Evolutionary conservation across 345 rosid species (phyloP).

Genomic region (Eucalyptus fibrosa): DNA sequence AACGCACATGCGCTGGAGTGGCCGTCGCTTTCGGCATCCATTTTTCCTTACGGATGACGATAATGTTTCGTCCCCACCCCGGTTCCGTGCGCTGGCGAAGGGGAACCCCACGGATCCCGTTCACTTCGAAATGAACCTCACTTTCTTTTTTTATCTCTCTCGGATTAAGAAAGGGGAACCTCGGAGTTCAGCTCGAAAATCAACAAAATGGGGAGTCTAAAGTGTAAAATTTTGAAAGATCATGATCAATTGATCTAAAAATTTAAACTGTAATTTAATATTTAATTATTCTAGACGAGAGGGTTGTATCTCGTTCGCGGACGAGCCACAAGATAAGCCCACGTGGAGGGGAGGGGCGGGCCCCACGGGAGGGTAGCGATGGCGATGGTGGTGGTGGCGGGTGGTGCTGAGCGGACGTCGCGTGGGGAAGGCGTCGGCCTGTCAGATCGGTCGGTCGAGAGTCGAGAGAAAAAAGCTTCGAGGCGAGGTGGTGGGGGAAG

Average conservation of each 20-base stretch:
- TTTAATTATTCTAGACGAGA: too few species aligned
- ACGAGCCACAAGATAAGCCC: neutral
- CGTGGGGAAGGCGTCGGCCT: neutral
- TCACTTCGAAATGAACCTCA: neutral
- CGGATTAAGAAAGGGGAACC: neutral
- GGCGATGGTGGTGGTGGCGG: neutral
- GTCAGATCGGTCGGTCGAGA: neutral
- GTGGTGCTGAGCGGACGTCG: neutral
- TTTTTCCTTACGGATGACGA: neutral
- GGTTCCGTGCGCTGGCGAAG: neutral
- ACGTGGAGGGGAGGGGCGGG: neutral
- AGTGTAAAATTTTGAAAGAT: too few species aligned
- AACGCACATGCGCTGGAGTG: neutral
- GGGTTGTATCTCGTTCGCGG: accelerated
- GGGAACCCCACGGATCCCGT: neutral
- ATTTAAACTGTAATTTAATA: too few species aligned
- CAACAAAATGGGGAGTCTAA: too few species aligned
- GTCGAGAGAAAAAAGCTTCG: neutral
- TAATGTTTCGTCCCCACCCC: neutral
- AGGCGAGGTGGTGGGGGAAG: neutral
- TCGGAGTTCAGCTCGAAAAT: neutral
- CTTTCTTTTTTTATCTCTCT: neutral
- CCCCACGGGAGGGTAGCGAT: neutral
- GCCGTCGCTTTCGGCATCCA: neutral
- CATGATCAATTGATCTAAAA: too few species aligned